Conservation (phyloP, 805 yeast genomes). For the Starmerella tilneyi region DNA sequence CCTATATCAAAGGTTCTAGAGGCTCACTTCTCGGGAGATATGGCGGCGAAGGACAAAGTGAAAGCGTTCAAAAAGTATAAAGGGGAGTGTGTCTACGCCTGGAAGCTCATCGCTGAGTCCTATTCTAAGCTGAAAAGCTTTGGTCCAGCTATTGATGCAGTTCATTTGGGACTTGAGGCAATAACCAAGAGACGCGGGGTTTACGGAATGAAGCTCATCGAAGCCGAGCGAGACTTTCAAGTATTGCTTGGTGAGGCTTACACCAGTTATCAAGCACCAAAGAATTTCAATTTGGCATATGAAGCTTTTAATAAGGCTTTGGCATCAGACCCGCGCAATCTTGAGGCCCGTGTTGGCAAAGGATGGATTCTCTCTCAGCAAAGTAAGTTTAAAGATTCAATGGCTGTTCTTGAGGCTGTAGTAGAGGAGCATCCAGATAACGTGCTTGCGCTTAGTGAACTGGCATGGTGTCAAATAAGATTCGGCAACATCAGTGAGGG, state of each 20-base stretch:
- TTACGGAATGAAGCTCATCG: conserved; percentile 40
- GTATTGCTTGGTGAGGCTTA: conserved; percentile 64
- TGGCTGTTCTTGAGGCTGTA: conserved; percentile 42
- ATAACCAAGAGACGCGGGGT: conserved; percentile 34
- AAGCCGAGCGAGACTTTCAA: conserved; percentile 50
- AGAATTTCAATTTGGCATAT: conserved; percentile 66
- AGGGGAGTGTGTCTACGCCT: conserved; percentile 43
- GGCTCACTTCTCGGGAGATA: background rate
- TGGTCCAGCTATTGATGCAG: conserved; percentile 48
- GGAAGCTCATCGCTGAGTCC: conserved; percentile 53
- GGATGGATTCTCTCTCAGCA: conserved; percentile 66
- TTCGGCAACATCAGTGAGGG: conserved; percentile 45
- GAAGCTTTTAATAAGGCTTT: conserved; percentile 59
- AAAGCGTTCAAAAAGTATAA: conserved; percentile 3
- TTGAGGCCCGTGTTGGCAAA: conserved; percentile 67
- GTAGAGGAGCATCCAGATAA: conserved; percentile 42
- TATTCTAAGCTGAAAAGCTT: conserved; percentile 54
- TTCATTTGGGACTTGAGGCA: conserved; percentile 51
- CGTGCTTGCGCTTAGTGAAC: conserved; percentile 52
- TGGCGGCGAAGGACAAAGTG: background rate
- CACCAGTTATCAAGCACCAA: conserved; percentile 83
- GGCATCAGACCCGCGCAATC: conserved; percentile 37
- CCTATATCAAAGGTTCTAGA: background rate
- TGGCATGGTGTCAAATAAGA: conserved; percentile 67
- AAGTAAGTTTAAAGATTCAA: conserved; percentile 48